These are phyloP conservation scores for Camelina laxa DNA, from an alignment of 345 rosid species.

Conservation along the genomic window DNA sequence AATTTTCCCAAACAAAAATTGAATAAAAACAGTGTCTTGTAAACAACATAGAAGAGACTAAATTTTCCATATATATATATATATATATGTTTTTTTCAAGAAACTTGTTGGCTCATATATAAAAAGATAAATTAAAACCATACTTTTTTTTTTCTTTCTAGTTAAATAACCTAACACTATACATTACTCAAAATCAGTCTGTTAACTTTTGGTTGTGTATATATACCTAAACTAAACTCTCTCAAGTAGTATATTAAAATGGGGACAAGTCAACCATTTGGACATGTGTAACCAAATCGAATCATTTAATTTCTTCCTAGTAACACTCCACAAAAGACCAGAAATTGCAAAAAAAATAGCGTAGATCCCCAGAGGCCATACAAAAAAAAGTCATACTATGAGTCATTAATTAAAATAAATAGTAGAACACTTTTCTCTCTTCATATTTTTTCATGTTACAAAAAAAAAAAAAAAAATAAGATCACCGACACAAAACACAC, in stretches of 20 bases:
- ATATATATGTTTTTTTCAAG: no score
- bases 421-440: no score
- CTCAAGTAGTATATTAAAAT: not conserved
- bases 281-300: not conserved
- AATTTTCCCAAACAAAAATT: no score
- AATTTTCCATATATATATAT: no score
- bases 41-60: no score
- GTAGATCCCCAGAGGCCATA: slow-evolving; percentile 31
- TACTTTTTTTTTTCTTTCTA: not conserved
- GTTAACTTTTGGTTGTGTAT: no score
- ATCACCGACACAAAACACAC: not conserved
- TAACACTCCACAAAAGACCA: not conserved
- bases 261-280: not conserved
- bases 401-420: not conserved
- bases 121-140: no score
- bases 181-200: no score
- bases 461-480: no score
- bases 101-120: no score
- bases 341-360: not conserved
- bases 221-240: not conserved
- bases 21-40: no score
- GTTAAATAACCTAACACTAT: no score
- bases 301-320: not conserved
- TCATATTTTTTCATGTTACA: not conserved
- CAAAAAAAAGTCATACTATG: not conserved